A percentile compares a stretch with the other conserved stretches of the same genome.
phyloP scores from a whole-genome alignment of 2,329 filamentous ascomycete genomes.

The Raffaelea deltoideospora region DNA sequence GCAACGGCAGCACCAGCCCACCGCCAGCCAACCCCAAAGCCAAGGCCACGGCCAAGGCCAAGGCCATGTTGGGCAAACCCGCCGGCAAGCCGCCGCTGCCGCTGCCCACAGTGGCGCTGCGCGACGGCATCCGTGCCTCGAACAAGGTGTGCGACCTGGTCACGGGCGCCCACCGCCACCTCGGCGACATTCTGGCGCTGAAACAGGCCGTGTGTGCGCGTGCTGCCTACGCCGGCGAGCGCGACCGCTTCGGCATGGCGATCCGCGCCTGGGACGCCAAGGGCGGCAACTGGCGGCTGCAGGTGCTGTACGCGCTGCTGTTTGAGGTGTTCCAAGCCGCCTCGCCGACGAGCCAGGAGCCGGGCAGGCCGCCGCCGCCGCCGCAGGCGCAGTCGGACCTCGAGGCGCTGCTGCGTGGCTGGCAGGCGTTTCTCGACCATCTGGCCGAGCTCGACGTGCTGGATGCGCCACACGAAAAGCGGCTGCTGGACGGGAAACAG shows the following conservation, averaged over 20 bases:
- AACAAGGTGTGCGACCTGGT: conserved; percentile 62
- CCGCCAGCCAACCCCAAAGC: conserved; percentile 30
- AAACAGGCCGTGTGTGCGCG: conserved; percentile 36
- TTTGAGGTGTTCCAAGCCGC: conserved; percentile 37
- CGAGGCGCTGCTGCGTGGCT: conserved; percentile 29
- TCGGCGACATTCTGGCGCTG: conserved; percentile 7
- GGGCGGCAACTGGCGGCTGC: conserved; percentile 51
- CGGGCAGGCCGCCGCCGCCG: background rate
- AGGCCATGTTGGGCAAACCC: too few relatives aligned
- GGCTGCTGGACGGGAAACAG: conserved; percentile 59
- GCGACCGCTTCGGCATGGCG: conserved; percentile 58
- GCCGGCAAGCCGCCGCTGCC: conserved; percentile 23
- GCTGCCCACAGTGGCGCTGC: conserved; percentile 46
- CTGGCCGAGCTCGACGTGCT: conserved; percentile 38
- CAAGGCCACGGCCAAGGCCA: too few relatives aligned
- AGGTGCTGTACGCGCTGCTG: conserved; percentile 53
- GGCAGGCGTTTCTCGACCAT: conserved; percentile 41
- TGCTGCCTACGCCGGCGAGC: conserved; percentile 28
- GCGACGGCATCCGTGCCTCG: conserved; percentile 65
- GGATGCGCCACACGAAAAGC: conserved; percentile 41
- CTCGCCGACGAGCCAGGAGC: background rate
- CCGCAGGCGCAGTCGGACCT: conserved; percentile 10
- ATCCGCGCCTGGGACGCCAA: conserved; percentile 55
- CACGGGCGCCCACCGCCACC: conserved; percentile 9
- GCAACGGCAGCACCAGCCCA: too few relatives aligned